Evolutionary conservation across 306 rosid species (phyloP), one percentile per base, ranked within the genome.

Genomic region (Alnus rubra): DNA sequence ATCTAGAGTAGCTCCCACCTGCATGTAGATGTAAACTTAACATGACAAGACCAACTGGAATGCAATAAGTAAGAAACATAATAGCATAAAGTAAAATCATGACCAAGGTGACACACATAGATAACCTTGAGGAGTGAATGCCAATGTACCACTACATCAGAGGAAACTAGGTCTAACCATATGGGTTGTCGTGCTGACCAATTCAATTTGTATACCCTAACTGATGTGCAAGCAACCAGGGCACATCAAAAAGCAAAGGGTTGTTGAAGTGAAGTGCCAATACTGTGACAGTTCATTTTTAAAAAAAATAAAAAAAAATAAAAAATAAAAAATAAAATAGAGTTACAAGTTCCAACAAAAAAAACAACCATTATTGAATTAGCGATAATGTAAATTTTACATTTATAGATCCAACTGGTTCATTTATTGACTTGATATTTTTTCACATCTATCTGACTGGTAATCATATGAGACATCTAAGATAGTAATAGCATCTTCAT

Each of bases 1-100:
- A 82, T 94, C 96, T 78, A 94, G 93, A 73, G 86, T 78, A 28
- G 81, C 76, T 88, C 90, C 93, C n/a, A 85, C 91, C 98, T 94
- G 84, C 86, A 81, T 44, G 79, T 28, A 78, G 73, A 63, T 74
- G 73, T 62, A 76, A 79, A 30, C 54, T 54, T 81, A 47, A 63
- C 9, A 50, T 73, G 80, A 79, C 49, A 78, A 69, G 47, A 76
- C 72, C 18, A 65, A 49, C 35, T 44, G 35, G 56, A 37, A 68
- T 60, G 72, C 4, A 10, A 51, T 37, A 71, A 16, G 74, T 37
- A 56, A 67, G 33, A 4, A 58, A 62, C 42, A 62, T 10, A 13
- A 16, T 62, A 62, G n/a, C 69, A 62, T 19, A 56, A 56, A 56
- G 30, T 19, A 56, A 56, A 56, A 18, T 11, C 63, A 56, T 18